Base-by-base conservation (phyloP, 768 basidiomycete genomes). In the Harrya chromipes region DNA sequence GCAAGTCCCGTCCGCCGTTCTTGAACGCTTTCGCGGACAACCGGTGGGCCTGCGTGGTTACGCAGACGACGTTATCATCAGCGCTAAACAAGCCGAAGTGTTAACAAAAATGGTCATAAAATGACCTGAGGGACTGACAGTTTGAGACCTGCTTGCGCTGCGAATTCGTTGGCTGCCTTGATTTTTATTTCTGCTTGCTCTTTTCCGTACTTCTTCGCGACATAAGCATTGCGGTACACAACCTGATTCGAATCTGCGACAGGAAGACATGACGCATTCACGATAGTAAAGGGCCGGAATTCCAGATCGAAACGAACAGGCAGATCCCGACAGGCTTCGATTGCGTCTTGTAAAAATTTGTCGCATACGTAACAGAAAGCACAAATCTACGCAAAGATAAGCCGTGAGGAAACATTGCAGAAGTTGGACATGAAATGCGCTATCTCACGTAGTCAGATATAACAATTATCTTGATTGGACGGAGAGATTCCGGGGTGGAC, bases 41-140 rank as follows among this genome's bases (percentile, higher is more conserved):
- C n/a, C 79, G 62, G 56, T 80, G 78, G 4, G 68, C 70, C 9
- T 68, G 59, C 38, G 49, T 67, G 16, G 78, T 75, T 38, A 59
- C 63, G n/a, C 67, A 65, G 7, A 79, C 33, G 6, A 60, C 61
- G 4, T 72, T 71, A 38, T 72, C 72, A 42, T 66, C 68, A 13
- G 57, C 50, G 27, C 75, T 77, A 38, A 17, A 52, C 7, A 19
- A 40, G 20, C 26, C 10, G 20, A 13, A 19, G 13, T 19, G 54
- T 8, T 49, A 45, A 29, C 37, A 9, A 2, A n/a, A 16, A 14
- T 11, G 7, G 17, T 3, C 9, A 43, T 1, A 14, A 33, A 33
- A 48, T 31, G 16, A 20, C 4, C 19, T 0, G 26, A 41, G 21
- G 23, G 14, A 57, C 67, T 46, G 11, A 68, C 68, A 68, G 9